Evolutionary conservation across 305 asterid species (phyloP), one percentile per base, ranked within the genome.

Genomic region (Rubia tinctorum): DNA sequence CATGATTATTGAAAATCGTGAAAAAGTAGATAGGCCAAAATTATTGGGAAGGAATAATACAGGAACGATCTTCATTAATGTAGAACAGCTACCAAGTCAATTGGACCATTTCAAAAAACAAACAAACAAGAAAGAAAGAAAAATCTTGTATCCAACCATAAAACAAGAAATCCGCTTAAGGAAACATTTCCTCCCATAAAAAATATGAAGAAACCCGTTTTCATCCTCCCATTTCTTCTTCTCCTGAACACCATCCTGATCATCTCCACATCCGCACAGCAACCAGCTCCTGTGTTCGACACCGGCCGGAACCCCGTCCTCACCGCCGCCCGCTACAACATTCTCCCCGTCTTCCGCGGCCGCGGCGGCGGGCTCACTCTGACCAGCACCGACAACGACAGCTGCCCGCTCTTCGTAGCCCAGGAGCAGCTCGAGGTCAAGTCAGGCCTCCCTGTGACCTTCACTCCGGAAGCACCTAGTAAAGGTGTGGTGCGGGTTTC

Each of bases 331-430:
- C 64, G 76, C 43, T 87, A 89, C 80, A 71, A 84, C 86, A 76
- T 89, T 11, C 39, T 84, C 5, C 90, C 95, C 0, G 83, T 81
- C 8, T 4, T 81, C 11, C 88, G 86, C 4, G 91, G 90, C 74
- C 62, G 82, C n/a, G 88, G 88, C 0, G 95, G 95, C 6, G 90
- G 90, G 40, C 86, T 87, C 34, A 84, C 86, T 1, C 73, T 81
- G 27, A 65, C 70, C 62, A 70, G 60, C 65, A 14, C 43, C 47
- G 69, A 66, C 70, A 89, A 86, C 75, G 47, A 68, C 0, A 76
- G 83, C 1, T 91, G 96, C 79, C 93, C 93, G 0, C 89, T 82
- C 0, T 81, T 72, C 71, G 87, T 89, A 0, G 86, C 76, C 14
- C 96, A 88, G 63, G 84, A 83, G 39, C 72, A 10, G 18, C 25